These are phyloP conservation scores for Capsicum rhomboideum DNA, from an alignment of 257 asterid species.

Conservation along the genomic window DNA sequence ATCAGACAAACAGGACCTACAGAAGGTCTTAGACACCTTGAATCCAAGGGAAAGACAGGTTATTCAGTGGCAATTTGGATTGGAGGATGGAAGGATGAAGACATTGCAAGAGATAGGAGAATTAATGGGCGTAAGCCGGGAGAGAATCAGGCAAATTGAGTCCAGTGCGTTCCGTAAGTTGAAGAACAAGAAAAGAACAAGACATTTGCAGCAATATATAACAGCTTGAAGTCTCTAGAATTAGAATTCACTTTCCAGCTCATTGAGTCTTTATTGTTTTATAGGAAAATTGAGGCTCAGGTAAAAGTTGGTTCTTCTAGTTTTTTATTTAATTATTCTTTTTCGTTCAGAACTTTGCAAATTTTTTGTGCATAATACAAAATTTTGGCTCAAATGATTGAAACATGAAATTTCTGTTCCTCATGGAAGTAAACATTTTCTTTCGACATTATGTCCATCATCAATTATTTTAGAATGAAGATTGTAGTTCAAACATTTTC, in stretches of 20 bases:
- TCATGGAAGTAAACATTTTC: background rate
- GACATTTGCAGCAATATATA: slow-evolving; percentile 63
- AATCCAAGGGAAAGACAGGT: slow-evolving; percentile 76
- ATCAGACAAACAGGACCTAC: slow-evolving; percentile 67
- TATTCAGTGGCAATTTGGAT: slow-evolving; percentile 66
- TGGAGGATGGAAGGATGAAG: slow-evolving; percentile 77
- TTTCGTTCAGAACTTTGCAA: background rate
- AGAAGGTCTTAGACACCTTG: slow-evolving; percentile 59
- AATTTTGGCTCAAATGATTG: background rate
- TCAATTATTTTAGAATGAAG: too few species aligned
- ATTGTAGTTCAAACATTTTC: too few species aligned
- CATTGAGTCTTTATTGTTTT: slow-evolving; percentile 25
- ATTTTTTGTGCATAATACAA: slow-evolving; percentile 1
- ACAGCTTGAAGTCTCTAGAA: slow-evolving; percentile 15
- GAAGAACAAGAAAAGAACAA: slow-evolving; percentile 82
- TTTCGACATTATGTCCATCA: too few species aligned
- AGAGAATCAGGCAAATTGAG: slow-evolving; percentile 84
- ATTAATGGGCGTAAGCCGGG: slow-evolving; percentile 85
- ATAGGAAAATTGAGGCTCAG: slow-evolving; percentile 7
- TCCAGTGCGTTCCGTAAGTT: slow-evolving; percentile 71
- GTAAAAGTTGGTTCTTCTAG: background rate
- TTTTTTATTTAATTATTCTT: background rate
- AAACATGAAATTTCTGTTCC: background rate
- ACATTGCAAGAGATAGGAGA: slow-evolving; percentile 93
- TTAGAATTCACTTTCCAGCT: background rate